phyloP scores from a whole-genome alignment of 2,329 filamentous ascomycete species.

The Knufia fluminis region DNA sequence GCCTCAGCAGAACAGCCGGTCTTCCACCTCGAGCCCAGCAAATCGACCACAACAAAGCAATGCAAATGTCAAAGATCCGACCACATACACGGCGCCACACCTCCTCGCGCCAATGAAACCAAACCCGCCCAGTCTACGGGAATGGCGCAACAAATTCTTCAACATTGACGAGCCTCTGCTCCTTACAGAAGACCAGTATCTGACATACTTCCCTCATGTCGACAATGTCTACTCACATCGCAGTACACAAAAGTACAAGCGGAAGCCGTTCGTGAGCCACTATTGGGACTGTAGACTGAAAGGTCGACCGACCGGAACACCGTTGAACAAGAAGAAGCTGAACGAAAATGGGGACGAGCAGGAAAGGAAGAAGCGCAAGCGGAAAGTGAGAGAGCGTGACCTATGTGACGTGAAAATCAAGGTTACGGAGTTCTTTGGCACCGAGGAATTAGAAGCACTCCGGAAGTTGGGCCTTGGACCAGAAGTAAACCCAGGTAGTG shows the following conservation, averaged over 20 bases:
- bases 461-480: conserved; percentile 11
- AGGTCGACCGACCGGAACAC: conserved; percentile 66
- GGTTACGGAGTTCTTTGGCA: conserved; percentile 68
- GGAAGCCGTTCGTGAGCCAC: conserved; percentile 71
- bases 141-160: conserved; percentile 65
- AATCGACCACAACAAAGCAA: not conserved
- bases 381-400: conserved; percentile 63
- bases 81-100: conserved; percentile 8
- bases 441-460: conserved; percentile 25
- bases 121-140: conserved; percentile 57
- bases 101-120: conserved; percentile 32
- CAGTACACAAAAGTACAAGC: conserved; percentile 71
- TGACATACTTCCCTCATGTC: conserved; percentile 73
- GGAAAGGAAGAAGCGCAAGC: conserved; percentile 72
- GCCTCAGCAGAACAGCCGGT: not conserved
- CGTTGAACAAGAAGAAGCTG: conserved; percentile 48
- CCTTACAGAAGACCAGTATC: conserved; percentile 64
- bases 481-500: conserved; percentile 21
- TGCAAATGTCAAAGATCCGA: conserved; percentile 2
- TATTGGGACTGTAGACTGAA: conserved; percentile 81
- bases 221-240: conserved; percentile 80
- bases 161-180: conserved; percentile 65
- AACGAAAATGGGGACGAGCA: conserved; percentile 49
- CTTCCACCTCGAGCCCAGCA: not conserved
- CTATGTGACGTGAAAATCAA: conserved; percentile 84